Percentiles rank a stretch among this genome's conserved stretches.
Conservation (phyloP, 2,329 filamentous ascomycete genomes). For the Beauveria pseudobassiana region DNA sequence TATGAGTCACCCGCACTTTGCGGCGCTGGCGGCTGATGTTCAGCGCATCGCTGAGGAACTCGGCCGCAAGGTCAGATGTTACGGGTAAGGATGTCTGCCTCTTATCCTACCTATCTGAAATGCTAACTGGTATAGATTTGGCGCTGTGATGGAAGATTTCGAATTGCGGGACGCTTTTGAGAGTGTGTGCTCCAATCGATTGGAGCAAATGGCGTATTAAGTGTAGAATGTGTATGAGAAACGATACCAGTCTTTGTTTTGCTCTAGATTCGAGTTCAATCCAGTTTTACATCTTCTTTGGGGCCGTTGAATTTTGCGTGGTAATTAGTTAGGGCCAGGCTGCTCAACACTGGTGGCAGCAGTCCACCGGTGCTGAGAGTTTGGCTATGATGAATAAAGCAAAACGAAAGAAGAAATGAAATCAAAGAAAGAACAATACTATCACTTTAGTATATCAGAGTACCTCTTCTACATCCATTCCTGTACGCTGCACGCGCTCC, state of each 20-base stretch:
- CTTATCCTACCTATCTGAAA: background rate
- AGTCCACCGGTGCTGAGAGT: background rate
- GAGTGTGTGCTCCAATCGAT: conserved; percentile 38
- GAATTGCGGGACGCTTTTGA: conserved; percentile 73
- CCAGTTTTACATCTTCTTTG: background rate
- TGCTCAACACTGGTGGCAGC: background rate
- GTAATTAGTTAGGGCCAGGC: background rate
- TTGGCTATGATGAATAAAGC: background rate
- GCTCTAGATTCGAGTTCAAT: background rate
- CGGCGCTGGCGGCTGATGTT: conserved; percentile 62
- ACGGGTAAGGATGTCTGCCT: conserved; percentile 60
- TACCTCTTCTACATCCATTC: background rate
- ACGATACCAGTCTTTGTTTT: conserved; percentile 10
- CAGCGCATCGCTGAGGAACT: conserved; percentile 65
- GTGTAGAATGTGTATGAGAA: background rate
- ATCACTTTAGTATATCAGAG: too few species aligned
- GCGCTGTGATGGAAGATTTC: conserved; percentile 57
- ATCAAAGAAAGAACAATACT: background rate
- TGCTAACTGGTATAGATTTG: conserved; percentile 39
- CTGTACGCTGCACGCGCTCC: background rate
- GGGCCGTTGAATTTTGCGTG: background rate
- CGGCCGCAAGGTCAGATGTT: conserved; percentile 76
- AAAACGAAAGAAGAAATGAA: background rate
- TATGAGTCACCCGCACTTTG: conserved; percentile 61
- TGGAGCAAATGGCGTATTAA: conserved; percentile 11